These are phyloP conservation scores for Peterozyma toletana DNA, from an alignment of 805 yeast species.

Conservation along the genomic window DNA sequence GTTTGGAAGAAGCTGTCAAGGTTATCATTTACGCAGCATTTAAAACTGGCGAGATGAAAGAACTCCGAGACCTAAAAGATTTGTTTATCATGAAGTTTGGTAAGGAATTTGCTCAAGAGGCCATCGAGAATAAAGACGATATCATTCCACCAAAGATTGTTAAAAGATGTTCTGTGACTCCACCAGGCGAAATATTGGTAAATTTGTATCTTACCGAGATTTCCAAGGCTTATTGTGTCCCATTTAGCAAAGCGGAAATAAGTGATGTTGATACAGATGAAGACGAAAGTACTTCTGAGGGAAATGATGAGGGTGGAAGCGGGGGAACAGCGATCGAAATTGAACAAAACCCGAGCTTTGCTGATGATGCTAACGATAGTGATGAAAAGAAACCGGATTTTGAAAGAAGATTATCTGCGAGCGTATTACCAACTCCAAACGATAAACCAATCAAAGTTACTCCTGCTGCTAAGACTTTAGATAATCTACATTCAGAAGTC, in stretches of 20 bases:
- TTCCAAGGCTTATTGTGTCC: constrained; percentile 71
- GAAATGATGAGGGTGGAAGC: constrained; percentile 22
- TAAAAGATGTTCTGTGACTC: constrained; percentile 53
- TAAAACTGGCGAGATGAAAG: constrained; percentile 65
- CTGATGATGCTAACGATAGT: constrained; percentile 13
- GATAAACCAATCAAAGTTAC: constrained; percentile 32
- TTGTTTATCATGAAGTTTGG: constrained; percentile 59
- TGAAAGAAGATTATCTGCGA: constrained; percentile 15
- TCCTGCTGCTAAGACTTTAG: constrained; percentile 34
- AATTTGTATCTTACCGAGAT: constrained; percentile 69
- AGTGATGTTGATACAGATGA: constrained; percentile 18
- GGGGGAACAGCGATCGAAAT: constrained; percentile 16
- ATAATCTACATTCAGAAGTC: constrained; percentile 28
- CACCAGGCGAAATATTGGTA: constrained; percentile 64
- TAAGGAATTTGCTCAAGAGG: constrained; percentile 51
- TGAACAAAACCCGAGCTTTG: constrained; percentile 9
- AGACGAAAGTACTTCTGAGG: constrained; percentile 18
- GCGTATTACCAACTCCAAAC: constrained; percentile 15
- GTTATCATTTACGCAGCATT: constrained; percentile 64
- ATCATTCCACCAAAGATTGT: constrained; percentile 64
- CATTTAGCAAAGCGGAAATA: constrained; percentile 49
- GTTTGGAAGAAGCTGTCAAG: constrained; percentile 70
- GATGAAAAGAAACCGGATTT: constrained; percentile 16
- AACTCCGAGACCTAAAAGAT: constrained; percentile 54
- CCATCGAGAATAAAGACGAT: constrained; percentile 40